A percentile compares a stretch with the other conserved stretches of the same genome.
Evolutionary conservation across 163 green algal genomes (phyloP).

Genomic region (Chloroidium sp.): DNA sequence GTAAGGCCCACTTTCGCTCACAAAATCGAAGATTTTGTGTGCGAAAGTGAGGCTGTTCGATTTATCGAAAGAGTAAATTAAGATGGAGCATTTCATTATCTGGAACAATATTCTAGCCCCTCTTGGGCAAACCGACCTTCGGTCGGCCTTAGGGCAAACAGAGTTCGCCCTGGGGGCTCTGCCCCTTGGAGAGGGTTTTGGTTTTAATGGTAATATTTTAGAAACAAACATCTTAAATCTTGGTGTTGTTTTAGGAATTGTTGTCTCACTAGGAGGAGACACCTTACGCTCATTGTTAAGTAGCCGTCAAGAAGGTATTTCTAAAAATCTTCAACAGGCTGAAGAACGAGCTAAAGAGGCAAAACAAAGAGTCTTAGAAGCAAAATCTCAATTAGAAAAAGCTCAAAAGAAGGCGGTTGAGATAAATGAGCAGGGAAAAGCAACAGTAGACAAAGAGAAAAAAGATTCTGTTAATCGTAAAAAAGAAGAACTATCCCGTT

Average conservation of each 20-base stretch:
- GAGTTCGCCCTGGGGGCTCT: not conserved
- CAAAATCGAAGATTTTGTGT: too few species aligned
- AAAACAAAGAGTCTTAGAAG: slow-evolving; percentile 17
- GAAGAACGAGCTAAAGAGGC: slow-evolving; percentile 20
- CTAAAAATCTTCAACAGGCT: slow-evolving; percentile 19
- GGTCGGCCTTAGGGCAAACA: too few species aligned
- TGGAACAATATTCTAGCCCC: slow-evolving; percentile 9
- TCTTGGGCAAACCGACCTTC: too few species aligned
- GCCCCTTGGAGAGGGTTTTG: not conserved
- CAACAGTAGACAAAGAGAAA: slow-evolving; percentile 24
- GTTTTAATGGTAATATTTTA: too few species aligned
- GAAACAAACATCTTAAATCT: too few species aligned
- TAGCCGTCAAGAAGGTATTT: slow-evolving; percentile 23
- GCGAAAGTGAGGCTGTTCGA: too few species aligned
- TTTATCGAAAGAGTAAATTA: too few species aligned
- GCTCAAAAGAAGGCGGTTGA: slow-evolving; percentile 16
- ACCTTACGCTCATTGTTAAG: slow-evolving; percentile 21
- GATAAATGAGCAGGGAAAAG: slow-evolving; percentile 18
- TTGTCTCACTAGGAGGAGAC: not conserved
- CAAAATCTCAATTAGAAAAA: slow-evolving; percentile 19
- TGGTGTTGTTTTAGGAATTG: too few species aligned
- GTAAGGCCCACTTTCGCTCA: too few species aligned
- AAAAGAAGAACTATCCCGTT: slow-evolving; percentile 14
- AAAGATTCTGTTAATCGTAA: slow-evolving; percentile 16
- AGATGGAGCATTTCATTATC: not conserved